phyloP scores from a whole-genome alignment of 2,329 filamentous ascomycete species.

The Aureobasidium sp. region DNA sequence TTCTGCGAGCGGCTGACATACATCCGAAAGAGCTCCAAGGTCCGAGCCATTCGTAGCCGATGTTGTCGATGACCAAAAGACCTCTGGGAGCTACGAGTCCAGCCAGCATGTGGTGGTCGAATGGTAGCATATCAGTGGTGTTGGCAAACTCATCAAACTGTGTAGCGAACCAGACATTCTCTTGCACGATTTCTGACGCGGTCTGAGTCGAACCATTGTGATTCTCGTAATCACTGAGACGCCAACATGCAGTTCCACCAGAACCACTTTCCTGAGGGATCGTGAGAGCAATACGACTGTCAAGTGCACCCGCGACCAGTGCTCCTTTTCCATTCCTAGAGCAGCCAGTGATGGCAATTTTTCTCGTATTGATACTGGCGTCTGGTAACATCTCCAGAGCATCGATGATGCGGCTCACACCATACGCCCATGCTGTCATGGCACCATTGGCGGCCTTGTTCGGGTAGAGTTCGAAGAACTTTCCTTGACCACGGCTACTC shows the following conservation, averaged over 20 bases:
- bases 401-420: constrained; percentile 66
- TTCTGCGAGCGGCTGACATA: constrained; percentile 61
- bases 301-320: constrained; percentile 66
- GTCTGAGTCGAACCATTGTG: constrained; percentile 66
- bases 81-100: constrained; percentile 63
- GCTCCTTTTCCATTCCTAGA: constrained; percentile 72
- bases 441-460: constrained; percentile 62
- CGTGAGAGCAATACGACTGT: constrained; percentile 65
- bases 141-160: constrained; percentile 59
- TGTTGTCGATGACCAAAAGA: constrained; percentile 63
- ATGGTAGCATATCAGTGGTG: constrained; percentile 53
- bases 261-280: constrained; percentile 70
- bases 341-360: constrained; percentile 66
- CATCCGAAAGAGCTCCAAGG: constrained; percentile 63
- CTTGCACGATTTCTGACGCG: constrained; percentile 62
- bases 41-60: constrained; percentile 65
- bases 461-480: constrained; percentile 68
- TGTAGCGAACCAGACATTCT: constrained; percentile 71
- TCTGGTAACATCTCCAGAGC: constrained; percentile 58
- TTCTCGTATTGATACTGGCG: constrained; percentile 47
- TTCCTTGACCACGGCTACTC: constrained; percentile 60
- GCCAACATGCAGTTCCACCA: constrained; percentile 67
- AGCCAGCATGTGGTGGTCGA: constrained; percentile 66
- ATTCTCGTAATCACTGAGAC: constrained; percentile 45
- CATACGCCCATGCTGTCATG: constrained; percentile 70